These are phyloP conservation scores for Termitomyces titanicus DNA, from an alignment of 768 basidiomycete genomes.

Conservation along the genomic window DNA sequence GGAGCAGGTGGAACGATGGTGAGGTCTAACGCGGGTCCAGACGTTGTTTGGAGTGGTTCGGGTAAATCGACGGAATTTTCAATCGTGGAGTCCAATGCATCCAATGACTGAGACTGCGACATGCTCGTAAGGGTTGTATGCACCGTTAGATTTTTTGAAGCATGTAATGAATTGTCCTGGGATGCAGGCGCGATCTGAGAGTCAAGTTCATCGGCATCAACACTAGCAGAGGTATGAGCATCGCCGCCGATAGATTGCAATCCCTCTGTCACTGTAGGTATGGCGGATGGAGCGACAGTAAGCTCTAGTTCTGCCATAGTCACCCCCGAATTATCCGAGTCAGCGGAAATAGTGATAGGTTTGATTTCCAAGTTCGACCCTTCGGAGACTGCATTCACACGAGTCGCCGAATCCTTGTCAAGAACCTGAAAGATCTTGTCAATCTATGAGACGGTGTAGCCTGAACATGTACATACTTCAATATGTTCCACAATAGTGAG, in stretches of 20 bases:
- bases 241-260: neutral
- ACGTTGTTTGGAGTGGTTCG: neutral
- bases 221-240: neutral
- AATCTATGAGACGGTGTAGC: neutral
- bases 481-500: neutral
- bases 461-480: conserved; percentile 3
- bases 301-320: neutral
- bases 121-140: neutral
- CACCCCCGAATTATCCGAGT: neutral
- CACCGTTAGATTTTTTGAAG: neutral
- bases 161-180: neutral
- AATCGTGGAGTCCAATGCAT: too few relatives aligned
- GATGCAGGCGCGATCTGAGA: neutral
- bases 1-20: neutral
- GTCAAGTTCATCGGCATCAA: neutral
- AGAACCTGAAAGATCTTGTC: neutral
- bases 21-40: too few relatives aligned
- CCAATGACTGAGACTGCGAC: neutral
- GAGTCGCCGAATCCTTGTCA: neutral
- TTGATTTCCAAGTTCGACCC: neutral
- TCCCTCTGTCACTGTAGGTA: neutral
- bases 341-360: too few relatives aligned
- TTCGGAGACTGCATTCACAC: neutral
- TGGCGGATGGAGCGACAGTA: neutral
- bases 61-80: too few relatives aligned